Evolutionary conservation across 306 rosid species (phyloP), one percentile per base, ranked within the genome.

Genomic region (Begonia peltatifolia): DNA sequence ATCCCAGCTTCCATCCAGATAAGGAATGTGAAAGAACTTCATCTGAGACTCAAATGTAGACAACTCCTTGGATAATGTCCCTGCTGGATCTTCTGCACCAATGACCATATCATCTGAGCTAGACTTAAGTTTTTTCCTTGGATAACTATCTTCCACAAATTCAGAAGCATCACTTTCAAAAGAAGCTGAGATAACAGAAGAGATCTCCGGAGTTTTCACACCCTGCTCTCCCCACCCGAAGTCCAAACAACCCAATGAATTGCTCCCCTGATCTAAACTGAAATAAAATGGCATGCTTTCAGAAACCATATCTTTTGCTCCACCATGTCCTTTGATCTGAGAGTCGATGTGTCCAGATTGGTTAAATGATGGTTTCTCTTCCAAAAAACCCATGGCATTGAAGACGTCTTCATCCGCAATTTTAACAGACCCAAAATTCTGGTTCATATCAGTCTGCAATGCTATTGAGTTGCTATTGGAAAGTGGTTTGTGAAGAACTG

Each of bases 201-300:
- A 68, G 67, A 81, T 86, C 61, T 90, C 95, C 2, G 95, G 95
- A 14, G 95, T 76, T 67, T 71, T 90, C 0, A 84, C 63, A 11
- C 76, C 77, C 61, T 81, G 88, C 52, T 85, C 92, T 15, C 80
- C 84, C 79, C 76, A 76, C 47, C 77, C 79, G 11, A 80, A 76
- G 56, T 78, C 99, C 4, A 95, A 83, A 68, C 76, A 76, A 20
- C 74, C 92, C 15, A 80, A 76, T 0, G 94, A 86, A 53, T 86
- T 83, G 71, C 95, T 90, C 0, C 87, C 87, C 73, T 79, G 86
- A 14, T 90, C 99, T 0, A 95, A 90, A 35, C 72, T 71, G 67
- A 86, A 79, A 56, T 83, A 69, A 5, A 72, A 63, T 15, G 61
- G 56, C 59, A 71, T 47, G 53, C 71, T 64, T 43, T 78, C 66